A percentile compares a stretch with the other conserved stretches of the same genome.
Conservation (phyloP, 371 early-diverging fungal genomes). For the Haplosporangium sp. region DNA sequence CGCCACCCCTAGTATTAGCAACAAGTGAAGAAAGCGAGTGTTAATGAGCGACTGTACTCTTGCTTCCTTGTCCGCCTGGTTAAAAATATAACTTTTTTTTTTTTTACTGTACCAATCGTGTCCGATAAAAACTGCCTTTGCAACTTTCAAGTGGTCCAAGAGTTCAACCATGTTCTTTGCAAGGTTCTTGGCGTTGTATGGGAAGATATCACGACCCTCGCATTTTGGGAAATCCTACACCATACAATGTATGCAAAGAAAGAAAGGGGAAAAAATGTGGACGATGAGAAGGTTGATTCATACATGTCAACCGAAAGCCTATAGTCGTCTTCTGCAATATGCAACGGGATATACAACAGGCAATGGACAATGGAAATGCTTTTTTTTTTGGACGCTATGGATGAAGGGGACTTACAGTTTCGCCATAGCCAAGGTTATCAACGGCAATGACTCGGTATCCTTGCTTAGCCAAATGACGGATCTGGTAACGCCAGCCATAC, state of each 20-base stretch:
- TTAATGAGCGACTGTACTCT: too few species aligned
- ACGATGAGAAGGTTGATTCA: too few species aligned
- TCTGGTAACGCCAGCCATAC: conserved; percentile 82
- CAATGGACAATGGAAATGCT: too few species aligned
- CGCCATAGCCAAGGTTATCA: conserved; percentile 76
- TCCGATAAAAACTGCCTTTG: conserved; percentile 24
- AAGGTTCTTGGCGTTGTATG: conserved; percentile 11
- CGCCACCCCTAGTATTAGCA: conserved; percentile 85
- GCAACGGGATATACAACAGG: neutral
- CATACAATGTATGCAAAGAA: too few species aligned
- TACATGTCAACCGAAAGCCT: too few species aligned
- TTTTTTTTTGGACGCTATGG: too few species aligned
- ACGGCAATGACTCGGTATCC: conserved; percentile 83
- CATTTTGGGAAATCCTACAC: conserved; percentile 23
- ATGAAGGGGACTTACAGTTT: conserved; percentile 60
- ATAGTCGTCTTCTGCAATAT: too few species aligned
- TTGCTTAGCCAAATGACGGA: conserved; percentile 67
- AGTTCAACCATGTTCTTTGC: conserved; percentile 13
- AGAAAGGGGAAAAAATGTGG: too few species aligned
- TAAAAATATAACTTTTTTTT: too few species aligned
- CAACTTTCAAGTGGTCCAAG: conserved; percentile 21
- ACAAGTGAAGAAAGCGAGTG: conserved; percentile 29
- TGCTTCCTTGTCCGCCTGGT: too few species aligned
- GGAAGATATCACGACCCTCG: conserved; percentile 1
- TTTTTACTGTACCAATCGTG: conserved; percentile 28